Base-by-base conservation (phyloP, 768 basidiomycete genomes). In the Candolleomyces eurysporus region DNA sequence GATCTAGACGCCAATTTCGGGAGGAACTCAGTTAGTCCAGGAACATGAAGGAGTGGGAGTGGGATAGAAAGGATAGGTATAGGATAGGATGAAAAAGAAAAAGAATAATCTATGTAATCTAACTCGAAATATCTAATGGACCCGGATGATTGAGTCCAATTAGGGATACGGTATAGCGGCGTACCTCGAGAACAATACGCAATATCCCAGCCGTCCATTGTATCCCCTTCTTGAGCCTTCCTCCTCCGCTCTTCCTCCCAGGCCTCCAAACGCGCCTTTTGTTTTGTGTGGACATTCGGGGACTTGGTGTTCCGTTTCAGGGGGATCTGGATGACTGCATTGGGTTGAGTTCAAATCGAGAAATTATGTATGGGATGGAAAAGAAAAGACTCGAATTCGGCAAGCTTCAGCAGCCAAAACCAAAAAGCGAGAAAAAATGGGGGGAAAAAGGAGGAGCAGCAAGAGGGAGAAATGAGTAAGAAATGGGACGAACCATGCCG, bases 401-500 rank as follows among this genome's bases (percentile, higher is more conserved):
- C 26, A 26, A 26, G 26, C 26, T 26, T 26, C 26, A 26, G 26
- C 4, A 26, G 26, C 26, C 26, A 26, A 26, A 26, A 26, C 4
- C 4, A 26, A 26, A 26, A 2, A 26, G 26, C 26, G 26, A 26
- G 26, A 26, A 26, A 26, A 2, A 2, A 2, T 26, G 26, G 26
- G 26, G 26, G 26, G 4, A 26, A 26, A 26, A 26, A 26, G 26
- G 26, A 26, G 26, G 26, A 26, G 26, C 26, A 26, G 26, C 26
- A 26, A 26, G 26, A 26, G 26, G 26, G 26, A 26, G 26, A 26
- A 26, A 4, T 26, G 26, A 30, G 40, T 4, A 16, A 32, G 46
- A 52, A 32, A 50, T 9, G 22, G 26, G 45, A 75, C 82, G 52
- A 53, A 87, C 86, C 78, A 66, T 82, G 79, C 57, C 72, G 76